Base-by-base conservation (phyloP, 192 early-diverging fungal species). In the Glomus cerebriforme region DNA sequence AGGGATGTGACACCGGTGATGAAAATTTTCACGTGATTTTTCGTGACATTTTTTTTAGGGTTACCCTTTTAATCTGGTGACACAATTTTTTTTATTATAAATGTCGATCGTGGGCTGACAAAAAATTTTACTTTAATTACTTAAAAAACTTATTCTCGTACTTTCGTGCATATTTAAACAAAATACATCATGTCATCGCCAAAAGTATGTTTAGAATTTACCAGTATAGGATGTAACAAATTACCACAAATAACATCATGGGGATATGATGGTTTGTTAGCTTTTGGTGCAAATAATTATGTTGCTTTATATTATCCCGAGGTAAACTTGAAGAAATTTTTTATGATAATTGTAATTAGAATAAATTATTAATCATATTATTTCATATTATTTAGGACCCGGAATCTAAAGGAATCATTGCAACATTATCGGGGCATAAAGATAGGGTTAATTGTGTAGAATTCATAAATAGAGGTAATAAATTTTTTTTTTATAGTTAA, bases 381-480 rank as follows among this genome's bases (percentile, higher is more conserved):
- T 3, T 19, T 32, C 19, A 32, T 13, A 32, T 66, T 12, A 58
- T 65, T 68, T 75, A 92, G 82, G 87, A 92, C 60, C 43, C 80
- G 1, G 59, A 64, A 29, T 78, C 77, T 60, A 78, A 77, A 27
- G 93, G 92, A 0, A 81, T 93, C 7, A 76, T 78, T 1, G 70
- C 82, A 1, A 92, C 94, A 17, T 84, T 96, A 9, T 87, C 84
- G 8, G 96, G 93, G n/a, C 96, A 97, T 72, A 89, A 82, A 17
- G 86, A 79, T 39, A 89, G 92, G 37, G 93, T 97, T 24, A 95
- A 93, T 83, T 92, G 92, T 80, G 90, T 93, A 13, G 84, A 86
- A 3, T 95, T 92, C 82, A 81, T 92, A 22, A 87, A 91, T 77
- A 68, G 90, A 79, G 90, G 88, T 85, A 82, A 59, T 5, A 27